Evolutionary conservation across 352 stramenopile species (phyloP).

Genomic region (Globisporangium middletonii): DNA sequence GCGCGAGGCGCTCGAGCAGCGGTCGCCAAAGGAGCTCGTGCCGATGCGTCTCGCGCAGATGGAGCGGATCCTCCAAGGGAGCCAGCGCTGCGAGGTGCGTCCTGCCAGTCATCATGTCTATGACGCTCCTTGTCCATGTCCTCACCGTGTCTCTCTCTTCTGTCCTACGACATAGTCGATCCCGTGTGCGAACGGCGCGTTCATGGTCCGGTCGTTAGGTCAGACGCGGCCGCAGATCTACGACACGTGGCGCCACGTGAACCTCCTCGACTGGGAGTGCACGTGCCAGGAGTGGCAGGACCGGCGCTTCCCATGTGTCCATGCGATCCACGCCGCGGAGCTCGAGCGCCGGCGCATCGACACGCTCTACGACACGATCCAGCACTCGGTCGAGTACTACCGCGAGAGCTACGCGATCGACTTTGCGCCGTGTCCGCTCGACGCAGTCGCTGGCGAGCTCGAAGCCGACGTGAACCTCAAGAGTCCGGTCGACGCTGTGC

Average conservation of each 20-base stretch:
- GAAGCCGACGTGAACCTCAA: slow-evolving; percentile 38
- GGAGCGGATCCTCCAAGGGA: slow-evolving; percentile 64
- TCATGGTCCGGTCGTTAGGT: slow-evolving; percentile 71
- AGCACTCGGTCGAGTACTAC: slow-evolving; percentile 68
- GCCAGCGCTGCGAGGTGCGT: slow-evolving; percentile 73
- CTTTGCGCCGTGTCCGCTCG: slow-evolving; percentile 62
- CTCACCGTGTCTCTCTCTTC: background rate
- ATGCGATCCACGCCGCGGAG: slow-evolving; percentile 68
- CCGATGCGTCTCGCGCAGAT: slow-evolving; percentile 54
- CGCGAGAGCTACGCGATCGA: slow-evolving; percentile 44
- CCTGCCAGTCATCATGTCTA: background rate
- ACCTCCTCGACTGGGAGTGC: slow-evolving; percentile 69
- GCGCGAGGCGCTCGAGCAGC: slow-evolving; percentile 45
- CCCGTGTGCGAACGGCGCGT: slow-evolving; percentile 69
- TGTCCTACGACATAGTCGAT: slow-evolving; percentile 41
- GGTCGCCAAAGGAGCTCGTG: slow-evolving; percentile 53
- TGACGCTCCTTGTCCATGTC: no score
- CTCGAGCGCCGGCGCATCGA: slow-evolving; percentile 68
- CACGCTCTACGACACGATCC: slow-evolving; percentile 58
- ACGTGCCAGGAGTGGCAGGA: slow-evolving; percentile 82
- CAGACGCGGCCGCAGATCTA: slow-evolving; percentile 44
- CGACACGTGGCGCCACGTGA: slow-evolving; percentile 75
- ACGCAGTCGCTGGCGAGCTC: slow-evolving; percentile 38
- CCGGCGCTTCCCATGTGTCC: slow-evolving; percentile 66
- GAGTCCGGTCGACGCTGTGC: slow-evolving; percentile 63